A percentile compares a stretch with the other conserved stretches of the same genome.
Evolutionary conservation across 1,284 basidiomycete genomes (phyloP).

Genomic region (Porphyrellus sp.): DNA sequence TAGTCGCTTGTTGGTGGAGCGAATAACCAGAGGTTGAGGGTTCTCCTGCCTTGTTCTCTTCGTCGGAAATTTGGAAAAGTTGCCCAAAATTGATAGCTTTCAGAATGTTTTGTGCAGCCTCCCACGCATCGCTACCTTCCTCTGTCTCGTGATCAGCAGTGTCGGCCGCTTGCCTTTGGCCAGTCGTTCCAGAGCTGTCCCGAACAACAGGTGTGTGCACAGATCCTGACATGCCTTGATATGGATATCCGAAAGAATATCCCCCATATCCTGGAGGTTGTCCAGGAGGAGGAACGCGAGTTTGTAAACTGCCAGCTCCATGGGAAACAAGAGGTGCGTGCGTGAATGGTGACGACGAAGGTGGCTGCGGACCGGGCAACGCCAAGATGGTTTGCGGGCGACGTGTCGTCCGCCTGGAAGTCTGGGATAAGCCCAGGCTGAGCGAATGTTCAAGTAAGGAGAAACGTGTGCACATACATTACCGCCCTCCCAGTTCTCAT

Average conservation of each 20-base stretch:
- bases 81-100: constrained; percentile 70
- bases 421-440: constrained; percentile 39
- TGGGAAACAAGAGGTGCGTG: constrained; percentile 49
- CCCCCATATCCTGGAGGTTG: constrained; percentile 31
- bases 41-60: constrained; percentile 31
- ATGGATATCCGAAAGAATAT: constrained; percentile 28
- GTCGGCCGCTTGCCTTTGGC: constrained; percentile 16
- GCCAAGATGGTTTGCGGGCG: constrained; percentile 61
- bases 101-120: constrained; percentile 72
- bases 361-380: constrained; percentile 34
- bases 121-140: constrained; percentile 59
- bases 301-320: constrained; percentile 30
- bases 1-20: background rate
- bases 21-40: constrained; percentile 8
- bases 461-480: constrained; percentile 47
- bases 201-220: background rate
- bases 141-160: constrained; percentile 35
- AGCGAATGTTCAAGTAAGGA: constrained; percentile 5
- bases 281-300: constrained; percentile 32
- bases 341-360: constrained; percentile 56
- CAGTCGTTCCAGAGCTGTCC: constrained; percentile 1
- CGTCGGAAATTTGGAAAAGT: constrained; percentile 42
- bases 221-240: constrained; percentile 17
- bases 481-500: constrained; percentile 73
- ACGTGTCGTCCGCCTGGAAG: constrained; percentile 61